Base-by-base conservation (phyloP, 805 yeast genomes). In the Nakazawaea ambrosiae region DNA sequence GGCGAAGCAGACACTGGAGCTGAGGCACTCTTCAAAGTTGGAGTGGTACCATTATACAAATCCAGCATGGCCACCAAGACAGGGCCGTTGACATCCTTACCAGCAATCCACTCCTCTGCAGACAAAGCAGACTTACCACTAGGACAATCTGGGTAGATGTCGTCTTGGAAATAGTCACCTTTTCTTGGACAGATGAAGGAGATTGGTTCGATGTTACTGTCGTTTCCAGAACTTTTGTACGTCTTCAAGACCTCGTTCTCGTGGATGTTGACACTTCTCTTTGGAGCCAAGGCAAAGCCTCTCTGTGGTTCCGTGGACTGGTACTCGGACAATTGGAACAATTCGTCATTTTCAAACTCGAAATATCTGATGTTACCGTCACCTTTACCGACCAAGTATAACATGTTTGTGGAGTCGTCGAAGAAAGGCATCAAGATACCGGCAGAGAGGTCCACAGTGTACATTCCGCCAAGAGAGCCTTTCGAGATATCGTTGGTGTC, bases 321-420 rank as follows among this genome's bases (percentile, higher is more conserved):
- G 58, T 73, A 92, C 57, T 90, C 96, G n/a, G 95, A 84, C 42
- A 92, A 63, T 49, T 83, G 86, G 60, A 69, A 79, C 39, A 92
- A 68, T 51, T 79, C 82, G 51, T 90, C 97, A 50, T 84, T 76
- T 44, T 79, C 87, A 58, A 74, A 87, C 65, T 92, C 98, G 55
- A 67, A 92, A 63, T 90, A 90, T 53, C 96, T 84, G 51, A 92
- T 86, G 58, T 90, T 92, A 50, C 97, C 97, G 59, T 92, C 98
- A 58, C 97, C 97, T 60, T 92, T 90, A 49, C 98, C 99, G 23
- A 95, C 97, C 44, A 92, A 65, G 54, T 82, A 92, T 42, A 92
- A 68, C 41, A 89, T 75, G 39, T 79, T 75, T 31, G 84, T 88
- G 25, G 83, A 73, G 20, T 76, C 83, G 55, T 92, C 99, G 55